Conservation (phyloP, 176 grass and related monocot species). For the Leersia perrieri region DNA sequence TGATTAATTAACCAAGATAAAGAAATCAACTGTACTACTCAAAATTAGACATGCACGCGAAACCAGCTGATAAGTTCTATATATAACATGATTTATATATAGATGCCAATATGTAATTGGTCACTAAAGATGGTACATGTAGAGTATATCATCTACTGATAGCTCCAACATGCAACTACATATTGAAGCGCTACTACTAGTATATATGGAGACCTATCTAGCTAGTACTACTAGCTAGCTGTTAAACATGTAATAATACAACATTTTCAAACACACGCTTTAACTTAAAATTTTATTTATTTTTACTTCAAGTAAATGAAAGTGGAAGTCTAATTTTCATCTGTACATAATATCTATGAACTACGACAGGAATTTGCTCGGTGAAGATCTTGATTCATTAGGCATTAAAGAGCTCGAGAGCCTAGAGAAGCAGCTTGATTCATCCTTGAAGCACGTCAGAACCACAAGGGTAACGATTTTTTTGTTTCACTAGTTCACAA, state of each 20-base stretch:
- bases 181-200: background rate
- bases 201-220: background rate
- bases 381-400: constrained; percentile 69
- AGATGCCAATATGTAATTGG: background rate
- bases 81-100: background rate
- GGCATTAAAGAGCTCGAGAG: constrained; percentile 70
- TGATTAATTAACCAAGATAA: background rate
- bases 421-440: constrained; percentile 86
- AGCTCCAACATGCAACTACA: background rate
- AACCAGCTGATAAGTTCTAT: background rate
- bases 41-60: no score
- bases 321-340: background rate
- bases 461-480: constrained; percentile 66
- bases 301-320: background rate
- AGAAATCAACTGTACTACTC: no score
- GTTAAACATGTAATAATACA: background rate
- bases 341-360: background rate
- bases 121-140: background rate
- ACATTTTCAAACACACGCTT: background rate
- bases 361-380: constrained; percentile 80
- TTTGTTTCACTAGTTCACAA: background rate
- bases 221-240: background rate
- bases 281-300: background rate
- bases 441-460: constrained; percentile 83
- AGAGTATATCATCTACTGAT: background rate